phyloP scores from a whole-genome alignment of 2,329 filamentous ascomycete species.

The Pyricularia pennisetigena region DNA sequence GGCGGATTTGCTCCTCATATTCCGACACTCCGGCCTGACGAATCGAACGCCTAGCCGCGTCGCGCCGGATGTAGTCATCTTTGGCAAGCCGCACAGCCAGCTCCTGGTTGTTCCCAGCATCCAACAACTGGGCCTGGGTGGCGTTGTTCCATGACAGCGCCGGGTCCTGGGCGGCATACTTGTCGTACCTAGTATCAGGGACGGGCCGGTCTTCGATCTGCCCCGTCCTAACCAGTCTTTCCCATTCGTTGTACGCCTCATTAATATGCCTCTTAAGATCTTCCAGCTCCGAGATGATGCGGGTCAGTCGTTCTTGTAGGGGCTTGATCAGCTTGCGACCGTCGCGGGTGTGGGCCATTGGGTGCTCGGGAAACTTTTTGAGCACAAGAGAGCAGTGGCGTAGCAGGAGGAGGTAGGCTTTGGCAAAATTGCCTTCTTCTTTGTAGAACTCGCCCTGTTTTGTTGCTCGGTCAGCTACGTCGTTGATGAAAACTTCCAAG shows the following conservation, averaged over 20 bases:
- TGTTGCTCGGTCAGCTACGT: neutral
- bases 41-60: slow-evolving; percentile 47
- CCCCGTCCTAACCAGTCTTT: slow-evolving; percentile 12
- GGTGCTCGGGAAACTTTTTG: slow-evolving; percentile 64
- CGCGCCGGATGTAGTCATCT: slow-evolving; percentile 59
- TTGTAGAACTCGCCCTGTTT: slow-evolving; percentile 73
- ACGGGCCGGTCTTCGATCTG: neutral
- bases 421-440: slow-evolving; percentile 73
- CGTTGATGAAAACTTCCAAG: neutral
- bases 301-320: slow-evolving; percentile 37
- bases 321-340: slow-evolving; percentile 52
- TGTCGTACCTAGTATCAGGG: slow-evolving; percentile 24
- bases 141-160: slow-evolving; percentile 37
- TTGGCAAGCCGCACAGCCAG: slow-evolving; percentile 69
- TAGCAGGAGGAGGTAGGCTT: slow-evolving; percentile 86
- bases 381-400: slow-evolving; percentile 81
- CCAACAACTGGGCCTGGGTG: slow-evolving; percentile 45
- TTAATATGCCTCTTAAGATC: slow-evolving; percentile 70
- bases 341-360: slow-evolving; percentile 58
- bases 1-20: slow-evolving; percentile 45
- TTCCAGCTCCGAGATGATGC: slow-evolving; percentile 64
- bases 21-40: slow-evolving; percentile 46
- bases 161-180: slow-evolving; percentile 47
- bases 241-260: slow-evolving; percentile 59
- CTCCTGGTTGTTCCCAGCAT: slow-evolving; percentile 62